Conservation (phyloP, 1,139 yeast genomes). For the Yamadazyma friedrichii region DNA sequence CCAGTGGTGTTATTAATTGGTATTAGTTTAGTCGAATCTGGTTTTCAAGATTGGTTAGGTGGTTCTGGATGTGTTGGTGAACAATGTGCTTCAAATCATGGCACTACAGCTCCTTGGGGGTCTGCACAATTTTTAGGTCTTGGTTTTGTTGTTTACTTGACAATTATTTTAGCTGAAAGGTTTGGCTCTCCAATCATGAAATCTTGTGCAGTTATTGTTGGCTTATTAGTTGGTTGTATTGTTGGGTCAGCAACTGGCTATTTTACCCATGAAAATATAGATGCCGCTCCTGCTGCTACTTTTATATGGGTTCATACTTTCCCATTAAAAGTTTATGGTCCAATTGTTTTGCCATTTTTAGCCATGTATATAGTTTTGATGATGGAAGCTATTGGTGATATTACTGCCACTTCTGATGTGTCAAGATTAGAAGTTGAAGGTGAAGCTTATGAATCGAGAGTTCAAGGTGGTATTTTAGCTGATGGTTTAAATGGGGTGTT, state of each 20-base stretch:
- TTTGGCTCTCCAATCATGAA: constrained; percentile 96
- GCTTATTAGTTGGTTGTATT: constrained; percentile 82
- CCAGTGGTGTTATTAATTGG: constrained; percentile 89
- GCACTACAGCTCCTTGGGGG: constrained; percentile 63
- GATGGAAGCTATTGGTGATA: constrained; percentile 93
- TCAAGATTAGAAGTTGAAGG: constrained; percentile 84
- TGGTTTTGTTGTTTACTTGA: constrained; percentile 75
- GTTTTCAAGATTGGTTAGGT: constrained; percentile 84
- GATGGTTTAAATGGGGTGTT: constrained; percentile 73
- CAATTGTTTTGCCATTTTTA: constrained; percentile 76
- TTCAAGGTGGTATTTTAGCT: constrained; percentile 89
- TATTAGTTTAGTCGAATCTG: constrained; percentile 60
- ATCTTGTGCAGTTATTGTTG: constrained; percentile 85
- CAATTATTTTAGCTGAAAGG: constrained; percentile 73
- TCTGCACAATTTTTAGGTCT: constrained; percentile 82
- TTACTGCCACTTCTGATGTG: constrained; percentile 90
- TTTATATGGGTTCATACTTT: constrained; percentile 88
- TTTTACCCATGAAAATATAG: constrained; percentile 56
- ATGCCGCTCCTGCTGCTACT: constrained; percentile 77
- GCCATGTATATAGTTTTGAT: constrained; percentile 77
- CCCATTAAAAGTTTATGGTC: constrained; percentile 72
- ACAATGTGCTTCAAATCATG: constrained; percentile 17
- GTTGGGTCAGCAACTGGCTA: constrained; percentile 91
- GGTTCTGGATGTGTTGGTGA: constrained; percentile 66
- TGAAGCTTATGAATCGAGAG: constrained; percentile 71